Conservation (phyloP, 116 monocot species). For the Iris pallida region DNA sequence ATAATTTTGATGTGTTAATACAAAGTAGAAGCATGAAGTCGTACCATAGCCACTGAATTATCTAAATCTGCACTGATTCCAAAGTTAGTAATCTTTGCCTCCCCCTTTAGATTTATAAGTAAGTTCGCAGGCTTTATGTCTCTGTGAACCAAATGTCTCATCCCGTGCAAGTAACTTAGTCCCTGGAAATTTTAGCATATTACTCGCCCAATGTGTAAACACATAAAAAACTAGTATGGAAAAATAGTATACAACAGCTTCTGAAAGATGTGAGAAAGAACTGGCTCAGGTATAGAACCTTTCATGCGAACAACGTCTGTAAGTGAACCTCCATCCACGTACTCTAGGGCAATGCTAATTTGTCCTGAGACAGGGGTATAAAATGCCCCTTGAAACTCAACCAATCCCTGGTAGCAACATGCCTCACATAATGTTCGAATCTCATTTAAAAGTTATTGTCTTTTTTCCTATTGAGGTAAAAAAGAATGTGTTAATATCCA, state of each 20-base stretch:
- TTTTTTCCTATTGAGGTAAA: too few relatives aligned
- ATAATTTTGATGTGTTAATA: too few relatives aligned
- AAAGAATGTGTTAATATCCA: too few relatives aligned
- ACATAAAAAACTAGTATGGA: not conserved
- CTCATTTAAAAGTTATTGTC: too few relatives aligned
- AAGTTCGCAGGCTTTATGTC: slow-evolving; percentile 98
- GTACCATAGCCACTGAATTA: slow-evolving; percentile 86
- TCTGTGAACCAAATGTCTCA: slow-evolving; percentile 86
- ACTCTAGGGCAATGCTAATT: slow-evolving; percentile 94
- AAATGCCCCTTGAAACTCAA: slow-evolving; percentile 34
- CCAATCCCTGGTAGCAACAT: slow-evolving; percentile 71
- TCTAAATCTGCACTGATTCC: slow-evolving; percentile 93
- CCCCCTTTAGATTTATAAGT: too few relatives aligned
- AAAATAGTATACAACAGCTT: slow-evolving; percentile 33
- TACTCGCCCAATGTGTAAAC: slow-evolving; percentile 4
- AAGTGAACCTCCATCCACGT: slow-evolving; percentile 97
- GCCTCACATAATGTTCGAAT: too few relatives aligned
- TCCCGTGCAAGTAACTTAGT: slow-evolving; percentile 76
- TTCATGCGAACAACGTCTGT: slow-evolving; percentile 65
- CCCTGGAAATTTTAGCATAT: slow-evolving; percentile 46
- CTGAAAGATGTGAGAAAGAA: slow-evolving; percentile 70
- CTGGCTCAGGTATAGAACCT: slow-evolving; percentile 68
- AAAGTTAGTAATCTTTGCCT: slow-evolving; percentile 95
- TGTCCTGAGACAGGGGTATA: slow-evolving; percentile 90
- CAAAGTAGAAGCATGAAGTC: too few relatives aligned